These are phyloP conservation scores for Lachancea nothofagi DNA, from an alignment of 805 yeast genomes.

Conservation along the genomic window DNA sequence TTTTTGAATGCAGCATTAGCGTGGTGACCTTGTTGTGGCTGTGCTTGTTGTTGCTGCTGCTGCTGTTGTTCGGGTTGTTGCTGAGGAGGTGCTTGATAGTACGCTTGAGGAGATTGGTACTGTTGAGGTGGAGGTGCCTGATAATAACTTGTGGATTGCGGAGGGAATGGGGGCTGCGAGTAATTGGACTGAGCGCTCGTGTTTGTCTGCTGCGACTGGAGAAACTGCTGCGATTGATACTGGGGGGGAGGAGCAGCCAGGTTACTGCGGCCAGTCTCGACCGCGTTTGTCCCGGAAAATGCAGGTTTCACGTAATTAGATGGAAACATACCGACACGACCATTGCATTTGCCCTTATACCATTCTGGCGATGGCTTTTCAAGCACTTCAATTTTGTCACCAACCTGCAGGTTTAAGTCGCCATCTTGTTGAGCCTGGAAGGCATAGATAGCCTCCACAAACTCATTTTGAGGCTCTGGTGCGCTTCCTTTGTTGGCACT, in stretches of 20 bases:
- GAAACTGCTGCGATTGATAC: slow-evolving; percentile 17
- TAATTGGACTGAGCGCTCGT: slow-evolving; percentile 6
- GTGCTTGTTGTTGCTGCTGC: slow-evolving; percentile 30
- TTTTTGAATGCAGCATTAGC: slow-evolving; percentile 41
- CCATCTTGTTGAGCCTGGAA: slow-evolving; percentile 70
- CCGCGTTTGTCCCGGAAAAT: slow-evolving; percentile 17
- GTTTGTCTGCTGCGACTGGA: slow-evolving; percentile 14
- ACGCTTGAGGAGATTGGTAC: slow-evolving; percentile 27
- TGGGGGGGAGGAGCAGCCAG: slow-evolving; percentile 28
- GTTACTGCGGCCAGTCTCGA: slow-evolving; percentile 10
- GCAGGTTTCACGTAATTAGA: slow-evolving; percentile 64
- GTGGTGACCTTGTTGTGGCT: slow-evolving; percentile 25
- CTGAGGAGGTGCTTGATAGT: slow-evolving; percentile 22
- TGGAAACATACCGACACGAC: slow-evolving; percentile 79
- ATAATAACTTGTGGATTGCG: slow-evolving; percentile 45
- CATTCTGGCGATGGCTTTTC: slow-evolving; percentile 80
- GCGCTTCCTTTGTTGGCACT: slow-evolving; percentile 7
- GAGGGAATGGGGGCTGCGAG: slow-evolving; percentile 41
- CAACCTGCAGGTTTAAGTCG: slow-evolving; percentile 60
- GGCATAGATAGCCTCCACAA: slow-evolving; percentile 66
- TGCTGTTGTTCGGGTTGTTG: slow-evolving; percentile 19
- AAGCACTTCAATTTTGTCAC: slow-evolving; percentile 62
- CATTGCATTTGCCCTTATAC: slow-evolving; percentile 75
- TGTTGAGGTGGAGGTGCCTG: slow-evolving; percentile 36
- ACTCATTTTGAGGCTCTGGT: slow-evolving; percentile 25